Conservation (phyloP, 1,139 yeast species). For the Yamadazyma buinensis region DNA sequence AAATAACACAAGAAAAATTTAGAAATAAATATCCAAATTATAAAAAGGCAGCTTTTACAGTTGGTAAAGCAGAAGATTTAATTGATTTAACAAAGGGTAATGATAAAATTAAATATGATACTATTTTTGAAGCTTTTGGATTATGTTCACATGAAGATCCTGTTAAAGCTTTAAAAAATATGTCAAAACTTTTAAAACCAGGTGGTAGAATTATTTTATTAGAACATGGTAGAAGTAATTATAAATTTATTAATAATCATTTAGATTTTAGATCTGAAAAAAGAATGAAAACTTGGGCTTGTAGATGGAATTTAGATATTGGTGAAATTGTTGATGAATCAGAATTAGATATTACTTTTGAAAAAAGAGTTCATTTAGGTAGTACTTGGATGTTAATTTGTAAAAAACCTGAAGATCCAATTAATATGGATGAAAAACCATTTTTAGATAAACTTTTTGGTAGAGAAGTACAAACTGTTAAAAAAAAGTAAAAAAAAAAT, state of each 20-base stretch:
- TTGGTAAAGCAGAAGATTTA: conserved; percentile 89
- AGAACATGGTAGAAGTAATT: conserved; percentile 89
- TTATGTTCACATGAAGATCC: conserved; percentile 96
- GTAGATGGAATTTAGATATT: conserved; percentile 94
- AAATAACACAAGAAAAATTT: conserved; percentile 73
- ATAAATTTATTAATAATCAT: conserved; percentile 72
- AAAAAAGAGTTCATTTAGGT: conserved; percentile 84
- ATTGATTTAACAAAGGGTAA: conserved; percentile 47
- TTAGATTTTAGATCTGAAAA: conserved; percentile 80
- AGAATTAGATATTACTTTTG: conserved; percentile 78
- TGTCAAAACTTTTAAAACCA: conserved; percentile 70
- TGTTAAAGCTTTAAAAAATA: conserved; percentile 70
- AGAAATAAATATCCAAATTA: conserved; percentile 61
- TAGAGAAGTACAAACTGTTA: conserved; percentile 26
- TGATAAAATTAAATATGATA: conserved; percentile 65
- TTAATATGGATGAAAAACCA: conserved; percentile 38
- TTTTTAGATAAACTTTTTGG: conserved; percentile 43
- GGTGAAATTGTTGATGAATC: conserved; percentile 80
- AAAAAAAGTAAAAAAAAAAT: conserved; percentile 13
- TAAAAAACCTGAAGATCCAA: conserved; percentile 65
- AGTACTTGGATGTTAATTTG: conserved; percentile 86
- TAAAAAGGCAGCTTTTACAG: conserved; percentile 76
- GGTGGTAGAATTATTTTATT: conserved; percentile 86
- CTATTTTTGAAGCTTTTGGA: conserved; percentile 91
- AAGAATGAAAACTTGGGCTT: conserved; percentile 91